phyloP scores from a whole-genome alignment of 1,284 basidiomycete species.

The Pseudozyma sp. region DNA sequence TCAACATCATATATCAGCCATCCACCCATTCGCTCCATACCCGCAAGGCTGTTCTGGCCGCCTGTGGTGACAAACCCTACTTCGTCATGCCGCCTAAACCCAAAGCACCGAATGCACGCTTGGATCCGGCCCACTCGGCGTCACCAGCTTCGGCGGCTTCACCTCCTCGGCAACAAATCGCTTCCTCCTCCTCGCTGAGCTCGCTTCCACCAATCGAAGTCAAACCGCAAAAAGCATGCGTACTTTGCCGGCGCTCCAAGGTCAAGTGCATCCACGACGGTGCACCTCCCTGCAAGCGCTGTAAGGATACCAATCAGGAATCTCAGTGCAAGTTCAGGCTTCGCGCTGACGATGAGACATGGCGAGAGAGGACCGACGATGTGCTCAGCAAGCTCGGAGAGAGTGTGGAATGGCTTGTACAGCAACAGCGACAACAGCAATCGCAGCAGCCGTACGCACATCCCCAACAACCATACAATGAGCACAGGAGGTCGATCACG shows the following conservation, averaged over 20 bases:
- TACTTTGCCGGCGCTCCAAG: constrained; percentile 54
- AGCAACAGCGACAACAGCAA: constrained; percentile 30
- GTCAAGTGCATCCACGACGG: constrained; percentile 63
- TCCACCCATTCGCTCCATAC: too few relatives aligned
- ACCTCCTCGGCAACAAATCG: constrained; percentile 9
- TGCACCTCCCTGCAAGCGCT: constrained; percentile 58
- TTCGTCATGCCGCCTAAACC: constrained; percentile 32
- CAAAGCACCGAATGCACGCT: constrained; percentile 5
- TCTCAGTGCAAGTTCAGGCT: constrained; percentile 63
- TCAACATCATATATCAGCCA: too few relatives aligned
- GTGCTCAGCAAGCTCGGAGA: constrained; percentile 42
- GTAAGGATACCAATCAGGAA: constrained; percentile 50
- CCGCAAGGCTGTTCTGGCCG: too few relatives aligned
- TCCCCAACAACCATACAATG: constrained; percentile 12
- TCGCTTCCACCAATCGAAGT: constrained; percentile 44
- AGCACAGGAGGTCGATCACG: constrained; percentile 19
- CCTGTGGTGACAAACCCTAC: not conserved
- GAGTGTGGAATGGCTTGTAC: constrained; percentile 54
- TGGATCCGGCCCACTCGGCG: constrained; percentile 17
- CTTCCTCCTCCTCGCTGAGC: constrained; percentile 24
- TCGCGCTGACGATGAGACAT: constrained; percentile 56
- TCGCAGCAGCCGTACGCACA: constrained; percentile 11
- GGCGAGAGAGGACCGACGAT: constrained; percentile 61
- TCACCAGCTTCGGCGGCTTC: constrained; percentile 33
- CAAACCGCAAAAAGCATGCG: constrained; percentile 62